Evolutionary conservation across 768 basidiomycete species (phyloP), one percentile per base, ranked within the genome.

Genomic region (Lanmaoa pseudosensibilis): DNA sequence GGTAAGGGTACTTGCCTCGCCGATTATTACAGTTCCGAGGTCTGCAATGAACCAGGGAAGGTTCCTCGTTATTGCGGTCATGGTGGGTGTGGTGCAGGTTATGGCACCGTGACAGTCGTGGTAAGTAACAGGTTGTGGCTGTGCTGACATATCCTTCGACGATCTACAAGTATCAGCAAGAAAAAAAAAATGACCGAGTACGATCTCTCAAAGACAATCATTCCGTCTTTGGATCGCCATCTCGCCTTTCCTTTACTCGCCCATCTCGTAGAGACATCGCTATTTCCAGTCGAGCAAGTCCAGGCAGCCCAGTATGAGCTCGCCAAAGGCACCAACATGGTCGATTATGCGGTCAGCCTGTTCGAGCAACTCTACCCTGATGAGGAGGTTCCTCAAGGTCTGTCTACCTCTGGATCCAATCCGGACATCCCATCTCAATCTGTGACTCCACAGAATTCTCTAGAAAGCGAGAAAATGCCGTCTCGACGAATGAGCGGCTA

Each of bases 271-370:
- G 88, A 91, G 57, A 82, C 80, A 10, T 83, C 83, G 18, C 74
- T 90, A 39, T 98, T 94, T 73, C 81, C 92, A 2, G 78, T 81
- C 21, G 81, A 90, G 40, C 85, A 98, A 63, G 83, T 98, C 55
- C 85, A 86, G 55, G 77, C 85, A 39, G 96, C 97, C 37, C 96
- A 98, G 76, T 96, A 97, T 88, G 94, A 98, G 67, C 87, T 98
- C 52, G 92, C 94, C 53, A 96, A 93, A 70, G 92, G 88, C 59
- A 99, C 97, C 45, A 98, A 99, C 74, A 98, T 98, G 95, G 88
- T 96, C 56, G 95, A 96, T 73, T 99, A 96, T 67, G 87, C 92
- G 25, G 83, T 87, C 57, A 82, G 80, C 61, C 75, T 98, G 64
- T 93, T 92, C 66, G 76, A 87, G 64, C 85, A 92, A 75, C 74